phyloP scores from a whole-genome alignment of 331 rosid species.

The Erythrophleum ivorense region DNA sequence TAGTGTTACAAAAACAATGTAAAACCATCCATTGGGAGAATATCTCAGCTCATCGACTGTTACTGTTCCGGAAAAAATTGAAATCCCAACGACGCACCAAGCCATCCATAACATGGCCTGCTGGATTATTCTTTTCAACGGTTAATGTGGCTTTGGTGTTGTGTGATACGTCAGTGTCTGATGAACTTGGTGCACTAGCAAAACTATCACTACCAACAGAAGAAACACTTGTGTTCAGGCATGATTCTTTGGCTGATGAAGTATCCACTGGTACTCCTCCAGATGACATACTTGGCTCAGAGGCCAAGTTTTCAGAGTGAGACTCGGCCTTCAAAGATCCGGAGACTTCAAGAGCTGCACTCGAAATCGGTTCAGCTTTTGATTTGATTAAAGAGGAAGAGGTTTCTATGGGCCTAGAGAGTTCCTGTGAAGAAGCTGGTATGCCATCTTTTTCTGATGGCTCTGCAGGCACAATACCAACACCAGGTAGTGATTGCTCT shows the following conservation, averaged over 20 bases:
- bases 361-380: constrained; percentile 48
- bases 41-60: constrained; percentile 48
- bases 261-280: constrained; percentile 36
- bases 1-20: constrained; percentile 55
- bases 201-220: constrained; percentile 43
- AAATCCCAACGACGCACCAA: constrained; percentile 93
- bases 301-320: constrained; percentile 42
- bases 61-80: constrained; percentile 73
- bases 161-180: constrained; percentile 82
- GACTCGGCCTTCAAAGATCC: constrained; percentile 50
- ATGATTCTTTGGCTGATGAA: constrained; percentile 44
- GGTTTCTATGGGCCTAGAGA: constrained; percentile 38
- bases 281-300: constrained; percentile 42
- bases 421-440: constrained; percentile 45
- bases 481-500: constrained; percentile 44
- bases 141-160: constrained; percentile 81
- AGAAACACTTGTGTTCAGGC: constrained; percentile 50
- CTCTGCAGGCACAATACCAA: constrained; percentile 38
- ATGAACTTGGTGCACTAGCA: constrained; percentile 52
- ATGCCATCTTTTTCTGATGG: constrained; percentile 42
- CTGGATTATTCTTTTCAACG: constrained; percentile 69
- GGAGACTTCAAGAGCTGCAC: constrained; percentile 33
- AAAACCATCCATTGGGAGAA: constrained; percentile 24
- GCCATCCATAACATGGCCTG: constrained; percentile 72
- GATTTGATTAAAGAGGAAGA: constrained; percentile 39